Base-by-base conservation (phyloP, 169 alveolate genomes). In the Cryptosporidium felis region DNA sequence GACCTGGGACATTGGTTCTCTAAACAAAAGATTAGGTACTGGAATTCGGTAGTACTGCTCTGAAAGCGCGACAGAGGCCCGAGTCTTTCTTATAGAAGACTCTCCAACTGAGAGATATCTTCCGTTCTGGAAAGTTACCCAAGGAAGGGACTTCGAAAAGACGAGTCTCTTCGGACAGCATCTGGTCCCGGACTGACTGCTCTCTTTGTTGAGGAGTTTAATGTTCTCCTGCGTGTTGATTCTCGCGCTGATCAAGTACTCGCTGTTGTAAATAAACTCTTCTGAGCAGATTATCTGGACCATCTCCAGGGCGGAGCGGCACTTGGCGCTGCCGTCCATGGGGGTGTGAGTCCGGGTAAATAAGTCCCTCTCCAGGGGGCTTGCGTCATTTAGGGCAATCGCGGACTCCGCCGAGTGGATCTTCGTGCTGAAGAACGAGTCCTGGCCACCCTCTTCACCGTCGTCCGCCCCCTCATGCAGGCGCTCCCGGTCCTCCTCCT, bases 61-160 rank as follows among this genome's bases (percentile, higher is more conserved):
- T 34, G 85, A 45, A 28, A 74, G 56, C 21, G 85, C 85, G 21
- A 74, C 47, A 6, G 85, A 74, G 16, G 85, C 85, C 36, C 85
- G 51, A 18, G 85, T 74, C 28, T 38, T 56, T 36, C 53, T 74
- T 53, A 74, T 74, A 8, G 85, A 74, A 0, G 85, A 74, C 42
- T 74, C 38, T 6, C 74, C 58, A 32, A 36, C 18, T 16, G 60
- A 74, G 23, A 74, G 26, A 10, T 74, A 36, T 21, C 32, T 74
- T 5, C 56, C 53, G n/a, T 74, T 74, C 56, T 74, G 74, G 41
- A 53, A 53, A 6, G 34, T 40, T 49, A 74, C 67, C 67, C 65
- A 74, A 38, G 85, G 85, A 36, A 40, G 65, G 18, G 85, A 56
- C 23, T 74, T 53, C 56, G 85, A 32, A 18, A 74, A 58, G 36